Percentiles rank a stretch among this genome's conserved stretches.
These are phyloP conservation scores for Raffaelea arxii DNA, from an alignment of 2,329 filamentous ascomycete genomes.

Conservation along the genomic window DNA sequence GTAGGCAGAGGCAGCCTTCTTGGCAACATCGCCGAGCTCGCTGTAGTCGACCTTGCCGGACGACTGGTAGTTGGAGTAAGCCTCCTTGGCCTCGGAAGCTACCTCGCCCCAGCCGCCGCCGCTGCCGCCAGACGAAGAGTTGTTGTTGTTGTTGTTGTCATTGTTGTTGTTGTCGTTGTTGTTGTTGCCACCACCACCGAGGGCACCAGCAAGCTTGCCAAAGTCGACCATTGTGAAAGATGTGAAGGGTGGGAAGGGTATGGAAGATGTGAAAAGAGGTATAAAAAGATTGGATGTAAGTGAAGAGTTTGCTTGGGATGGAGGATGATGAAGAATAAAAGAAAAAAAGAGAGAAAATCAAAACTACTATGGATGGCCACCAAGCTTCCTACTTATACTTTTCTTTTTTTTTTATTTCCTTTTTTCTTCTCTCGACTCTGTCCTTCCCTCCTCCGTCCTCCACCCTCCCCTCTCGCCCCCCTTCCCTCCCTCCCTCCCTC, in stretches of 20 bases:
- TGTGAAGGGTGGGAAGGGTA: neutral
- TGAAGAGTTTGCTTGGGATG: neutral
- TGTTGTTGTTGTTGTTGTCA: slow-evolving; percentile 5
- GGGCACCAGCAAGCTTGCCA: slow-evolving; percentile 11
- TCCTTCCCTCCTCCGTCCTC: too few relatives aligned
- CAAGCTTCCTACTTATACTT: too few relatives aligned
- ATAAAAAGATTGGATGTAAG: neutral
- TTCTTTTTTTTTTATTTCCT: too few relatives aligned
- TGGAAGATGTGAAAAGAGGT: neutral
- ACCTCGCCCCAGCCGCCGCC: slow-evolving; percentile 13
- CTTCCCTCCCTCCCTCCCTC: too few relatives aligned
- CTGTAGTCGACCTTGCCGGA: slow-evolving; percentile 23
- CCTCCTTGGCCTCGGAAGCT: slow-evolving; percentile 14
- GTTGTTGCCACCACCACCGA: slow-evolving; percentile 1
- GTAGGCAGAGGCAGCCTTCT: slow-evolving; percentile 21
- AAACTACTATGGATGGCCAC: neutral
- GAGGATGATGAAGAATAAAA: neutral
- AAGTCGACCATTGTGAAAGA: slow-evolving; percentile 17
- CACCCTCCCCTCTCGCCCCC: too few relatives aligned
- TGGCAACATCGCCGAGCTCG: slow-evolving; percentile 21
- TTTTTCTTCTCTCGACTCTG: too few relatives aligned
- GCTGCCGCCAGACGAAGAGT: neutral
- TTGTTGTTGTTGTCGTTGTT: slow-evolving; percentile 8
- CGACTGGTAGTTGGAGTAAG: slow-evolving; percentile 12
- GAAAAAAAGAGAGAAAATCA: neutral